Base-by-base conservation (phyloP, 352 stramenopile species). In the Phytophthora brassicae region DNA sequence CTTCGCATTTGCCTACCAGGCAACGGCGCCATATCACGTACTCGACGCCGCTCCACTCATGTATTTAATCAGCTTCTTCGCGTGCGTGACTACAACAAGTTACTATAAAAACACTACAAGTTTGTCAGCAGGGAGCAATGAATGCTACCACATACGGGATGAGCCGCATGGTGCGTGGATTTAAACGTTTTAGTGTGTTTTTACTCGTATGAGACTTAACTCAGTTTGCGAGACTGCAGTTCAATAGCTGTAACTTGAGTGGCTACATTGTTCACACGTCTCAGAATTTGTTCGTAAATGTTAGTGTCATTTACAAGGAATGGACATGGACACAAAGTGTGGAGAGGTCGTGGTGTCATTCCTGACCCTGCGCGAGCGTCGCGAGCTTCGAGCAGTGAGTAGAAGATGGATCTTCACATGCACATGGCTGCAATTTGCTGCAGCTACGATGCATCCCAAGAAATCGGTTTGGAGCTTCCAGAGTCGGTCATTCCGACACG, bases 41-140 rank as follows among this genome's bases (percentile, higher is more conserved):
- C 68, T 90, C 12, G 75, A 76, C 39, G 53, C 26, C n/a, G n/a
- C 60, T 0, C 41, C 66, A 6, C 70, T 92, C 50, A 62, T 92
- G 6, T 88, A 88, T 51, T 66, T 88, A 24, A 82, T 82, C 46
- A 81, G 78, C 45, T 79, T 88, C 44, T 89, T 89, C 57, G 79
- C 64, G 1, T n/a, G n/a, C n/a, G n/a, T n/a, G n/a, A n/a, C 84
- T 81, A n/a, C 67, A 91, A 3, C 84, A 93, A 72, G 83, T 89
- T 62, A 22, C n/a, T 31, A 6, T 6, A 52, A 52, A 45, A 16
- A 56, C 8, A 4, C 29, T 56, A n/a, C 17, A 7, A 22, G 42
- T 17, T 13, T 31, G 4, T 22, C 23, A 12, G 16, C n/a, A 90
- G 78, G 81, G 84, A 42, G 70, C 67, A 0, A 74, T 89, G 60